Evolutionary conservation across 2,329 filamentous ascomycete species (phyloP).

Genomic region (Drechslerella coelobrocha): DNA sequence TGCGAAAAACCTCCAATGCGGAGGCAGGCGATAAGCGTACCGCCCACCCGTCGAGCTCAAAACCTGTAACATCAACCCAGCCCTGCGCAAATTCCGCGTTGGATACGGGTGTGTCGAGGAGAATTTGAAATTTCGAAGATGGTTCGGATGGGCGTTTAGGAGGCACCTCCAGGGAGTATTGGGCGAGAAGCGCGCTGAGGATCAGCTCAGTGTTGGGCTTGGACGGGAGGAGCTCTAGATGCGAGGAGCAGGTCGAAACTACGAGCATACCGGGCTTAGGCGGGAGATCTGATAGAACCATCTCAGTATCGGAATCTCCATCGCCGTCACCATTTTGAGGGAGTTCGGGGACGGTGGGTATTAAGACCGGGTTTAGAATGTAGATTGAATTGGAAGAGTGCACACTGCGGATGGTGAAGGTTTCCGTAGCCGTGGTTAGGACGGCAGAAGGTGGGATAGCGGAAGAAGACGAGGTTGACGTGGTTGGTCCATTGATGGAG

Average conservation of each 20-base stretch:
- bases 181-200: slow-evolving; percentile 21
- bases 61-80: slow-evolving; percentile 51
- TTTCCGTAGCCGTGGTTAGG: slow-evolving; percentile 53
- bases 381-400: slow-evolving; percentile 54
- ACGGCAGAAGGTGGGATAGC: slow-evolving; percentile 49
- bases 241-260: slow-evolving; percentile 51
- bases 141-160: slow-evolving; percentile 14
- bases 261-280: slow-evolving; percentile 47
- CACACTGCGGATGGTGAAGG: slow-evolving; percentile 54
- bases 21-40: slow-evolving; percentile 20
- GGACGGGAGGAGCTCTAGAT: slow-evolving; percentile 53
- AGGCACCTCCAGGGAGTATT: slow-evolving; percentile 28
- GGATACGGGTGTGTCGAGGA: slow-evolving; percentile 47
- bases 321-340: slow-evolving; percentile 27
- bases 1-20: slow-evolving; percentile 15
- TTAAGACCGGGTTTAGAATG: slow-evolving; percentile 52
- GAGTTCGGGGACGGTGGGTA: slow-evolving; percentile 12
- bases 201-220: slow-evolving; percentile 40
- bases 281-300: slow-evolving; percentile 21
- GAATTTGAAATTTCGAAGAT: slow-evolving; percentile 16
- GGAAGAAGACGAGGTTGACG: slow-evolving; percentile 12
- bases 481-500: slow-evolving; percentile 16
- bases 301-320: slow-evolving; percentile 30
- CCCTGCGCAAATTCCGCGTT: slow-evolving; percentile 51
- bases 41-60: slow-evolving; percentile 41